A percentile compares a stretch with the other conserved stretches of the same genome.
phyloP scores from a whole-genome alignment of 345 rosid genomes.

The Populus nigra region DNA sequence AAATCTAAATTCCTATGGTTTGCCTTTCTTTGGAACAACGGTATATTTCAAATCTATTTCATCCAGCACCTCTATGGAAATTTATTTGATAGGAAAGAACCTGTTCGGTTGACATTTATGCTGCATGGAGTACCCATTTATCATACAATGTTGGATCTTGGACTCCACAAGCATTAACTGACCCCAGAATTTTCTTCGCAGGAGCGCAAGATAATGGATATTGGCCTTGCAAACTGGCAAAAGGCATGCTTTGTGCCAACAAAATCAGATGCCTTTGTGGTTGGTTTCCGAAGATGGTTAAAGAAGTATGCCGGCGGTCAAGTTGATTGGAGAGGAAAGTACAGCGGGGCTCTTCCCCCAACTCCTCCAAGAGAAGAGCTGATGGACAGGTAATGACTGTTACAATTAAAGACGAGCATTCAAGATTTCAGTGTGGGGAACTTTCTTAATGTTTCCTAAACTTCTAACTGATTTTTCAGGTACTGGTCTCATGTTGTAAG shows the following conservation, averaged over 20 bases:
- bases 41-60: background rate
- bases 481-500: background rate
- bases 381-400: conserved; percentile 58
- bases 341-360: conserved; percentile 55
- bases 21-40: background rate
- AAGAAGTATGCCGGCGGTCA: conserved; percentile 62
- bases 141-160: background rate
- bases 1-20: background rate
- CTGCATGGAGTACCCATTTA: background rate
- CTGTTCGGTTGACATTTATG: background rate
- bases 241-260: conserved; percentile 82
- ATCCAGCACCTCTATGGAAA: background rate
- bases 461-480: background rate
- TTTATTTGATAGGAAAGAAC: background rate
- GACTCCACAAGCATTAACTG: background rate
- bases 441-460: background rate
- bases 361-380: conserved; percentile 74
- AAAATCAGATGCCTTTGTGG: conserved; percentile 71
- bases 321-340: conserved; percentile 77
- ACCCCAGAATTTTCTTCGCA: conserved; percentile 15
- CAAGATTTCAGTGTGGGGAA: background rate
- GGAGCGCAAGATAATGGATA: conserved; percentile 81
- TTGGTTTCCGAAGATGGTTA: conserved; percentile 76
- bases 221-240: conserved; percentile 71
- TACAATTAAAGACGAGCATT: background rate